These are phyloP conservation scores for Mallotus nudiflorus DNA, from an alignment of 345 rosid genomes.

Conservation along the genomic window DNA sequence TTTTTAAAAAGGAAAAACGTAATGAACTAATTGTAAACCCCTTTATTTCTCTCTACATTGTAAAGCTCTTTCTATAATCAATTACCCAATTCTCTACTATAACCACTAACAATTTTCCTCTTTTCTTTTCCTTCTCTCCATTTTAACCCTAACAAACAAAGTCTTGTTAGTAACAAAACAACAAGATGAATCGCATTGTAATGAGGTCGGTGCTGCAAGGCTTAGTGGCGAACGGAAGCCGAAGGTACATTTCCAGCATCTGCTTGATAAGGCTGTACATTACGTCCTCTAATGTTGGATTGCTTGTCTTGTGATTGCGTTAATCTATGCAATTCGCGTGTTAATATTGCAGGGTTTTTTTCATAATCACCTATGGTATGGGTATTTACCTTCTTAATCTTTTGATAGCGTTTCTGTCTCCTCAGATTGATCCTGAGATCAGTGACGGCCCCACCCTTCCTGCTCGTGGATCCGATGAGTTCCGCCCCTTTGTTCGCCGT, in stretches of 20 bases:
- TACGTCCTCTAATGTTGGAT: slow-evolving; percentile 49
- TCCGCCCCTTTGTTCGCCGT: slow-evolving; percentile 90
- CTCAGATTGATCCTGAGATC: slow-evolving; percentile 87
- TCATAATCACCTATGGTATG: slow-evolving; percentile 83
- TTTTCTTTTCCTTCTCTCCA: too few relatives aligned
- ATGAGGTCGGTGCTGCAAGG: too few relatives aligned
- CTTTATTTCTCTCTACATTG: too few relatives aligned
- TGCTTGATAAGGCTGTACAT: slow-evolving; percentile 33
- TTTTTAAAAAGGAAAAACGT: too few relatives aligned
- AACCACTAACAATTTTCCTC: too few relatives aligned
- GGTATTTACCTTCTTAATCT: slow-evolving; percentile 88
- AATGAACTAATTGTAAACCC: too few relatives aligned
- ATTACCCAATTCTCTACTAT: too few relatives aligned
- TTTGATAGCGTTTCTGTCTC: slow-evolving; percentile 85
- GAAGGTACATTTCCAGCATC: slow-evolving; percentile 30
- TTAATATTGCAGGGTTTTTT: slow-evolving; percentile 79
- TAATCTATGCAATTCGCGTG: slow-evolving; percentile 71
- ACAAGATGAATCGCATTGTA: too few relatives aligned
- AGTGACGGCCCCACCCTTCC: slow-evolving; percentile 68
- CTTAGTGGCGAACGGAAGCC: too few relatives aligned
- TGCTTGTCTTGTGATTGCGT: slow-evolving; percentile 45
- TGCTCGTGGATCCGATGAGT: slow-evolving; percentile 89
- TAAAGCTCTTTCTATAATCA: too few relatives aligned
- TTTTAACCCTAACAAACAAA: too few relatives aligned
- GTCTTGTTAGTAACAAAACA: too few relatives aligned